Evolutionary conservation across 352 stramenopile genomes (phyloP), one percentile per base, ranked within the genome.

Genomic region (Aphanomyces invadans): DNA sequence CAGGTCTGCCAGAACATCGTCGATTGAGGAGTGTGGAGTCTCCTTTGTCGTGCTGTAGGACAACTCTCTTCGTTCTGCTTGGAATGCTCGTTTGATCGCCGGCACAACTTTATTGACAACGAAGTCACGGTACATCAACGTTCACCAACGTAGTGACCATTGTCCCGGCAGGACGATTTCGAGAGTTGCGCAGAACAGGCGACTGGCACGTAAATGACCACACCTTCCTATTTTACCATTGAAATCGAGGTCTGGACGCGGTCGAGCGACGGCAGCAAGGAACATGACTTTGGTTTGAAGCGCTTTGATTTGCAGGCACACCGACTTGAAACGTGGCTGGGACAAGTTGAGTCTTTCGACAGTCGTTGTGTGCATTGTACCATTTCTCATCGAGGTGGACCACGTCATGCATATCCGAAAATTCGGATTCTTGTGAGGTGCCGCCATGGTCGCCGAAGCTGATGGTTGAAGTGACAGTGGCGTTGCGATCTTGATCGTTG

Each of bases 351-450:
- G 26, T 23, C 46, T 54, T 54, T 23, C 46, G 5, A 28, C 23
- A 10, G 46, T 54, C 46, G 7, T 21, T 54, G 19, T 54, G 12
- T 10, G 46, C 46, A 54, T 54, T 54, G 23, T 28, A 54, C 46
- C 46, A 54, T 28, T 54, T 54, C 46, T 54, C 46, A 23, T 54
- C 46, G 12, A 54, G 46, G 46, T 54, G 46, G 19, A 54, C 23
- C 9, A 17, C 38, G 17, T 45, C 38, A 9, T 17, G 17, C 38
- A 45, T 45, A 17, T 45, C 38, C 9, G 17, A 45, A 45, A 45
- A 45, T 45, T 45, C 38, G 38, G 17, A 45, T 45, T 45, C 38
- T 45, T 45, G 38, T 45, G 9, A 9, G 38, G 38, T 17, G 38
- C n/a, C n/a, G n/a, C n/a, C n/a, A n/a, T n/a, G n/a, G n/a, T n/a